These are phyloP conservation scores for Aspergillus hancockii DNA, from an alignment of 495 filamentous ascomycete genomes.

Conservation along the genomic window DNA sequence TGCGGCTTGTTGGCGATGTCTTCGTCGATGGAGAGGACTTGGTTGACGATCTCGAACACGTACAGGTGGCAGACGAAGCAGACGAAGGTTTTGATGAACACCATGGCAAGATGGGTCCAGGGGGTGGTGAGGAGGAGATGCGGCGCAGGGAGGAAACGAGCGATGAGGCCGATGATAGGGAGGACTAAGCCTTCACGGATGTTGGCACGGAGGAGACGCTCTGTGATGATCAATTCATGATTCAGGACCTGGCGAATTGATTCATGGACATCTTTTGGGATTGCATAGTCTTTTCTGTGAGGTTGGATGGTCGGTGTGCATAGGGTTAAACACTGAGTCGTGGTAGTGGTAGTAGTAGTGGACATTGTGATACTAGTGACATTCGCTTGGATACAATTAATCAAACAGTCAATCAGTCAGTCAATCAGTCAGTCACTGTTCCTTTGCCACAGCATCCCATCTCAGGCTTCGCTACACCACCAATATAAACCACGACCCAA, in stretches of 20 bases:
- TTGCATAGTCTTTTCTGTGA: background rate
- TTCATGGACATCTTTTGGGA: background rate
- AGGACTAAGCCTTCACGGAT: background rate
- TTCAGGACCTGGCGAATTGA: background rate
- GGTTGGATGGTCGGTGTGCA: background rate
- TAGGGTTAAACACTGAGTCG: background rate
- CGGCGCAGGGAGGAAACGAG: background rate
- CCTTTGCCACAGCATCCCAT: background rate
- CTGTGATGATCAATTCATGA: background rate
- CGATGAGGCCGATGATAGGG: background rate
- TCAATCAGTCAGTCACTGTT: background rate
- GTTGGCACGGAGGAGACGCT: conserved; percentile 1
- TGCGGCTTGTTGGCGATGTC: conserved; percentile 25
- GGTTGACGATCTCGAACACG: conserved; percentile 26
- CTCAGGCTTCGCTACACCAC: background rate
- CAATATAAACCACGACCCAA: background rate
- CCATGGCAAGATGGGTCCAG: background rate
- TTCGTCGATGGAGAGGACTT: conserved; percentile 19
- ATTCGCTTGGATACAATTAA: background rate
- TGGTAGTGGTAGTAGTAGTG: background rate
- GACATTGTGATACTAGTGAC: background rate
- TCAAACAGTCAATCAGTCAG: background rate
- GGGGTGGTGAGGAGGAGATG: background rate
- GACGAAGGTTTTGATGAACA: background rate
- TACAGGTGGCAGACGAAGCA: conserved; percentile 10